These are phyloP conservation scores for Silybum marianum DNA, from an alignment of 129 eudicot species.

Conservation along the genomic window DNA sequence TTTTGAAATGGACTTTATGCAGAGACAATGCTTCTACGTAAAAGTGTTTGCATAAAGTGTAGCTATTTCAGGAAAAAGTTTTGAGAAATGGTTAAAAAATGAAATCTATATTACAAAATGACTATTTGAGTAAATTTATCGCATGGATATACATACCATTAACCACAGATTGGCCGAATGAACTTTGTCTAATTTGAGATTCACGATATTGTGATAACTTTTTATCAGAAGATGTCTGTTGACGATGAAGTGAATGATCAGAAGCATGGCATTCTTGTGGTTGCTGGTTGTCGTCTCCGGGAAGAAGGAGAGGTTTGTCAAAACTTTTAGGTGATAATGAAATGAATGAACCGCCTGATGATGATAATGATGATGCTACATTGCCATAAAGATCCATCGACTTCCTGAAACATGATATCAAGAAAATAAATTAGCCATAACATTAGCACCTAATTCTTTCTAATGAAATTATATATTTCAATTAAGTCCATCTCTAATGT, in stretches of 20 bases:
- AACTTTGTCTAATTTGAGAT: constrained; percentile 55
- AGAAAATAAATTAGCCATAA: neutral
- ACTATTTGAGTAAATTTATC: too few species aligned
- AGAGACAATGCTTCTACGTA: too few species aligned
- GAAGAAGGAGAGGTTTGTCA: constrained; percentile 52
- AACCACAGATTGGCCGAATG: constrained; percentile 70
- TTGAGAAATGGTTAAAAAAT: too few species aligned
- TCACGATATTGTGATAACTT: constrained; percentile 38
- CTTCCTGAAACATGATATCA: constrained; percentile 45
- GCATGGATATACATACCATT: constrained; percentile 49
- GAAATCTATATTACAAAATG: too few species aligned
- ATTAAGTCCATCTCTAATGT: neutral
- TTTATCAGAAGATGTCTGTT: constrained; percentile 44
- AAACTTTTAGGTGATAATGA: constrained; percentile 61
- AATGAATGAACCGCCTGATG: constrained; percentile 51
- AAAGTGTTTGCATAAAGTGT: too few species aligned
- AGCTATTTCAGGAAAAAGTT: too few species aligned
- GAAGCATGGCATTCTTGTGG: constrained; percentile 50
- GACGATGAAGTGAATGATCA: constrained; percentile 52
- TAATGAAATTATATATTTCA: neutral
- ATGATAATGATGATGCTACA: constrained; percentile 65
- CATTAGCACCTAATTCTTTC: neutral
- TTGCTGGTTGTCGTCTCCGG: constrained; percentile 43
- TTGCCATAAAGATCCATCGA: constrained; percentile 61
- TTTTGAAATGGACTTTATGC: too few species aligned